Percentiles rank a stretch among this genome's conserved stretches.
These are phyloP conservation scores for Trametes meyenii DNA, from an alignment of 768 basidiomycete genomes.

Conservation along the genomic window DNA sequence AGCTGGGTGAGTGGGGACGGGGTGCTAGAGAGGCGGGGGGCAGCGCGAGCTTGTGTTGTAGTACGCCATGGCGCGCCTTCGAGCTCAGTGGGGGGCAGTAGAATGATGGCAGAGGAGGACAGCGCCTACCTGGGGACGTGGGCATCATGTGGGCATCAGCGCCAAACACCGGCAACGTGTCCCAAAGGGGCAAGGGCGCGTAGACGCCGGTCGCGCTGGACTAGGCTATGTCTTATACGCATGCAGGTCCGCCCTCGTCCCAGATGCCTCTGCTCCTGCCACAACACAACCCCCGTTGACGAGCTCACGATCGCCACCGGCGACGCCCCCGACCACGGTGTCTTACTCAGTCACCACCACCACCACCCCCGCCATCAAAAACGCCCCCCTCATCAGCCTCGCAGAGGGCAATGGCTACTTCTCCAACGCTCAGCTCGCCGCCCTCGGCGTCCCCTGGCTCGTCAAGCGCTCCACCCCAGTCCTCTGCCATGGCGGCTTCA, in stretches of 20 bases:
- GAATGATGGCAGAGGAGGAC: no score
- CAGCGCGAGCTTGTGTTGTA: conserved; percentile 50
- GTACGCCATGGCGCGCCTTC: conserved; percentile 36
- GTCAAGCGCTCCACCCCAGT: conserved; percentile 82
- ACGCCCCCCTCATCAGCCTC: conserved; percentile 79
- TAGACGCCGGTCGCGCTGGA: neutral
- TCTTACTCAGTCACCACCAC: conserved; percentile 59
- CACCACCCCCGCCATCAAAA: conserved; percentile 77
- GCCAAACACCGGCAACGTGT: conserved; percentile 12
- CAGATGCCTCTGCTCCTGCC: conserved; percentile 10
- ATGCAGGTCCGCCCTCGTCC: neutral
- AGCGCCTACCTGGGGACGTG: no score
- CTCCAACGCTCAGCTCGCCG: conserved; percentile 79
- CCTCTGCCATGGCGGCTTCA: conserved; percentile 82
- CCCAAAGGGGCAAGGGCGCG: neutral
- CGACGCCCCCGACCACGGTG: conserved; percentile 36
- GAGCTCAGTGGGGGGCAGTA: no score
- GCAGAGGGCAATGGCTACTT: conserved; percentile 87
- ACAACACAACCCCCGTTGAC: conserved; percentile 13
- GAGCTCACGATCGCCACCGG: conserved; percentile 3
- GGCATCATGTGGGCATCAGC: conserved; percentile 12
- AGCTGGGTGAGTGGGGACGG: conserved; percentile 85
- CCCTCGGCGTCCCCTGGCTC: conserved; percentile 79
- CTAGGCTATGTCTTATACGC: neutral
- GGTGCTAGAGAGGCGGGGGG: conserved; percentile 83